Evolutionary conservation across 2,329 filamentous ascomycete species (phyloP).

Genomic region (Aspergillus hiratsukae): DNA sequence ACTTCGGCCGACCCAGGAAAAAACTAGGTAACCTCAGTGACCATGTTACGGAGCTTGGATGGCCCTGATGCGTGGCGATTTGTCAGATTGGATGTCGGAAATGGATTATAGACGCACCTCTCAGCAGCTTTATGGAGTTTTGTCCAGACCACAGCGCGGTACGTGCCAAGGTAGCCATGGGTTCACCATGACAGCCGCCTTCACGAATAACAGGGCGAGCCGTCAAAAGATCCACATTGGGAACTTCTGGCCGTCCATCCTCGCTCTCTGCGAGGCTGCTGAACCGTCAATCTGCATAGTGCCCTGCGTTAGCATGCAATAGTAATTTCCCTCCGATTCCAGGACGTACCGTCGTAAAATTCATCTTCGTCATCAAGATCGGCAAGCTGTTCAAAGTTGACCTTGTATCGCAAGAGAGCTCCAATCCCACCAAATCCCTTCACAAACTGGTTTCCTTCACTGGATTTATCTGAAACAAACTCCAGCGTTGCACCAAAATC

Average conservation of each 20-base stretch:
- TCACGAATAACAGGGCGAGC: conserved; percentile 43
- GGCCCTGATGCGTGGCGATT: conserved; percentile 26
- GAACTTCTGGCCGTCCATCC: conserved; percentile 67
- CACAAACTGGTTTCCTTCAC: conserved; percentile 98
- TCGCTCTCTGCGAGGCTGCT: conserved; percentile 82
- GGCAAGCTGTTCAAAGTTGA: conserved; percentile 98
- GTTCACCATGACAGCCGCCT: conserved; percentile 31
- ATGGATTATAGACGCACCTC: conserved; percentile 26
- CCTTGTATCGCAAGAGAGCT: conserved; percentile 95
- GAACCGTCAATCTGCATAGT: conserved; percentile 72
- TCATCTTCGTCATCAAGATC: conserved; percentile 89
- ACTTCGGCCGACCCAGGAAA: conserved; percentile 21
- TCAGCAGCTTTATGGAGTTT: conserved; percentile 35
- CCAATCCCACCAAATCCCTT: conserved; percentile 99
- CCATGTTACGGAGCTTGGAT: conserved; percentile 41
- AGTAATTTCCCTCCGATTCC: not conserved
- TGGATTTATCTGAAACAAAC: conserved; percentile 95
- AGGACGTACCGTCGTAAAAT: conserved; percentile 67
- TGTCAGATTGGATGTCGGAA: not conserved
- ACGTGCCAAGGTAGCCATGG: conserved; percentile 29
- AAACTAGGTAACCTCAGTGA: conserved; percentile 25
- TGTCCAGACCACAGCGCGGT: conserved; percentile 26
- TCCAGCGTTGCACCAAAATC: conserved; percentile 94
- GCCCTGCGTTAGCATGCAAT: conserved; percentile 1
- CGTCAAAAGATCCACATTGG: conserved; percentile 51